Percentiles rank a stretch among this genome's conserved stretches.
These are phyloP conservation scores for Blastobotrys ciferrii DNA, from an alignment of 1,139 yeast species.

Conservation along the genomic window DNA sequence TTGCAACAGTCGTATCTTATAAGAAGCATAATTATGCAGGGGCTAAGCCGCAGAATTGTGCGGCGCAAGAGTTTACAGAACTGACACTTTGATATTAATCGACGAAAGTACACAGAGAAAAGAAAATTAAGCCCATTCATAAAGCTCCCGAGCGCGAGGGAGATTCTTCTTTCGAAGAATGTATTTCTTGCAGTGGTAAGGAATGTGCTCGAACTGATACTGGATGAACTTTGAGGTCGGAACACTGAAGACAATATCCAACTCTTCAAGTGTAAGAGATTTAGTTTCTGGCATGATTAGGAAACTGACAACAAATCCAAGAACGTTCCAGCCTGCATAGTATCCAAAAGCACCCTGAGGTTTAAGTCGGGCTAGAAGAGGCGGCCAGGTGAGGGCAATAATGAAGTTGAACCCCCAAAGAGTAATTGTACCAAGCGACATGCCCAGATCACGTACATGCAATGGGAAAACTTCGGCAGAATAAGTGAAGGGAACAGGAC, in stretches of 20 bases:
- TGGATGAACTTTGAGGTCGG: conserved; percentile 36
- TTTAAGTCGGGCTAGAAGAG: conserved; percentile 61
- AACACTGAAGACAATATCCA: conserved; percentile 46
- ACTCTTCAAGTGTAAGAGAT: conserved; percentile 55
- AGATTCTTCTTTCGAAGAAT: conserved; percentile 25
- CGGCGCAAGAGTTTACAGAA: no score
- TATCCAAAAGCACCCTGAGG: conserved; percentile 86
- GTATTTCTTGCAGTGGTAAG: conserved; percentile 30
- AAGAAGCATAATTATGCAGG: no score
- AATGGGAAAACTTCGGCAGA: conserved; percentile 87
- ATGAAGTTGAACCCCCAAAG: conserved; percentile 51
- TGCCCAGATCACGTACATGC: conserved; percentile 80
- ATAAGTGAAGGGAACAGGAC: conserved; percentile 91
- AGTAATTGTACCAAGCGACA: conserved; percentile 44
- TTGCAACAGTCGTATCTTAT: no score
- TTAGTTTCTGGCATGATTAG: conserved; percentile 52
- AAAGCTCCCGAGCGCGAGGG: conserved; percentile 25
- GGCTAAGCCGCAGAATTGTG: no score
- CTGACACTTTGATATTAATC: no score
- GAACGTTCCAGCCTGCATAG: conserved; percentile 83
- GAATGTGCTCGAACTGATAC: conserved; percentile 36
- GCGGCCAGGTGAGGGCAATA: conserved; percentile 81
- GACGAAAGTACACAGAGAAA: no score
- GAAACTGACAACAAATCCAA: conserved; percentile 48
- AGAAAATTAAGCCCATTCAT: conserved; percentile 19